Evolutionary conservation across 331 rosid genomes (phyloP).

Genomic region (Quercus phellos): DNA sequence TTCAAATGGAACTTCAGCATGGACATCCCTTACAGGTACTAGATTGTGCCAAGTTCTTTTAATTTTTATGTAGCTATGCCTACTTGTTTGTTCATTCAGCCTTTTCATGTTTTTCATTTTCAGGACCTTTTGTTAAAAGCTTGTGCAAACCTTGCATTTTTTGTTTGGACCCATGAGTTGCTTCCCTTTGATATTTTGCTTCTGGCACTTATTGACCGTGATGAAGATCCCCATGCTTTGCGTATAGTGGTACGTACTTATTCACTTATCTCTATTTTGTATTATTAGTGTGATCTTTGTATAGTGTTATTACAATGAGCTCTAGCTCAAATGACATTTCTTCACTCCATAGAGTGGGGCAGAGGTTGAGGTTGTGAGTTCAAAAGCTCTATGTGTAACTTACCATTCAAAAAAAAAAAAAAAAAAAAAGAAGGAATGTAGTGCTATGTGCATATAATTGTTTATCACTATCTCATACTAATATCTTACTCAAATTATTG

Average conservation of each 20-base stretch:
- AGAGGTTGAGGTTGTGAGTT: too few relatives aligned
- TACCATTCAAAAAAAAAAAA: too few relatives aligned
- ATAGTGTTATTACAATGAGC: not conserved
- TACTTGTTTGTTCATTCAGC: not conserved
- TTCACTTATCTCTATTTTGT: conserved; percentile 1
- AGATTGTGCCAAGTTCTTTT: conserved; percentile 9
- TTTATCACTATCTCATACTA: not conserved
- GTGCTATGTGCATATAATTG: not conserved
- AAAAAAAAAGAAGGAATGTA: too few relatives aligned
- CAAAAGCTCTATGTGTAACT: too few relatives aligned
- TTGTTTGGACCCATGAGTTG: conserved; percentile 86
- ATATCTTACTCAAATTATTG: not conserved
- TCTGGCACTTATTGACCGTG: conserved; percentile 92
- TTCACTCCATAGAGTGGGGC: too few relatives aligned
- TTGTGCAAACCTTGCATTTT: conserved; percentile 76
- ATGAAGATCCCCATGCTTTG: conserved; percentile 97
- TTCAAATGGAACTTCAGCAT: conserved; percentile 87
- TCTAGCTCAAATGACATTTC: too few relatives aligned
- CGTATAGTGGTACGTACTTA: conserved; percentile 74
- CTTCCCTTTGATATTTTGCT: conserved; percentile 96
- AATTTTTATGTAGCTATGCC: conserved; percentile 8
- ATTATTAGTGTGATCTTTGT: not conserved
- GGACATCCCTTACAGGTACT: conserved; percentile 80
- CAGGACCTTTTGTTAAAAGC: conserved; percentile 84
- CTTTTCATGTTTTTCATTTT: conserved; percentile 22